phyloP scores from a whole-genome alignment of 139 green algal species.

The Chloropicon primus region DNA sequence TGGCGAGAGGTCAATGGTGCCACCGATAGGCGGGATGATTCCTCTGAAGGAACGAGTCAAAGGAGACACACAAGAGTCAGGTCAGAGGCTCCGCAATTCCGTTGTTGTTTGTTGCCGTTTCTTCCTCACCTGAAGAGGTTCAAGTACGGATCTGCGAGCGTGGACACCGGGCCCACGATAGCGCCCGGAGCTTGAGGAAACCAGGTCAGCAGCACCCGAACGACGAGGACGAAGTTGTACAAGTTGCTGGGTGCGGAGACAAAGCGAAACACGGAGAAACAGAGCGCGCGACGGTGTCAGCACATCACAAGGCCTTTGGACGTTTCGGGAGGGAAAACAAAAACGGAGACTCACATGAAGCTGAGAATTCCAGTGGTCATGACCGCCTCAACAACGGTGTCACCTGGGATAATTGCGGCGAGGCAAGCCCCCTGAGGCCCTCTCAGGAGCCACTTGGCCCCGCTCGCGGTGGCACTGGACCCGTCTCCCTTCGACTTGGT shows the following conservation, averaged over 20 bases:
- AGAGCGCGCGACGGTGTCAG: not conserved
- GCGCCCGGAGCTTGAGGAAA: constrained; percentile 75
- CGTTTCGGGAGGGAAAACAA: not conserved
- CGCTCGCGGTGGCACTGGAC: not conserved
- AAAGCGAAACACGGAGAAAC: not conserved
- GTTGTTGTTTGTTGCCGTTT: no score
- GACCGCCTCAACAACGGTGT: constrained; percentile 75
- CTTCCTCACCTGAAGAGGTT: no score
- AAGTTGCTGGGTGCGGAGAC: constrained; percentile 44
- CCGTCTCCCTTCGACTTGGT: not conserved
- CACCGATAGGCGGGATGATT: constrained; percentile 87
- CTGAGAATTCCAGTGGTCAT: constrained; percentile 63
- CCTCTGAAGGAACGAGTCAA: no score
- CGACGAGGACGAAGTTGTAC: constrained; percentile 92
- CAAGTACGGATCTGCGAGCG: constrained; percentile 84
- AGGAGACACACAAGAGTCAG: no score
- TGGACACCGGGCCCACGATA: constrained; percentile 55
- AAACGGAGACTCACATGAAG: constrained; percentile 45
- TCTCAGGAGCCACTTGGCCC: not conserved
- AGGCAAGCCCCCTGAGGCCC: constrained; percentile 8
- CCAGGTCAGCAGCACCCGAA: constrained; percentile 88
- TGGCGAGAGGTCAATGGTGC: constrained; percentile 82
- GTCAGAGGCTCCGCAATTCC: no score
- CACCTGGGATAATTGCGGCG: constrained; percentile 85
- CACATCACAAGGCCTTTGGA: not conserved